Evolutionary conservation across 2,329 filamentous ascomycete species (phyloP).

Genomic region (Corinectria fuckeliana): DNA sequence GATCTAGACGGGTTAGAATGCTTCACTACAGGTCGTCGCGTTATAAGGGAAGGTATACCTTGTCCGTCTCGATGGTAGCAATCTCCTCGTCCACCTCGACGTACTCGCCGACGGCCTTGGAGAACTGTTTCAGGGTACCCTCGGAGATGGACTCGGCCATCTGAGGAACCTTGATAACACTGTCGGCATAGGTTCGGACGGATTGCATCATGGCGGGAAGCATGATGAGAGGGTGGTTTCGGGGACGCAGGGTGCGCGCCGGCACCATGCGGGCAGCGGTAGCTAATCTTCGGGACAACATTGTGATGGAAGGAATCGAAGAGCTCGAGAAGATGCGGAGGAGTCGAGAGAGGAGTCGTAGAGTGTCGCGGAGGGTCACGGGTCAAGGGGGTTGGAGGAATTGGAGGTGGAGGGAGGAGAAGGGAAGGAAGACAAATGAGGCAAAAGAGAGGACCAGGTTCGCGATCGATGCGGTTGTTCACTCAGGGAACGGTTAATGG

Average conservation of each 20-base stretch:
- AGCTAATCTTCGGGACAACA: slow-evolving; percentile 53
- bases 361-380: not conserved
- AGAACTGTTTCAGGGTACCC: slow-evolving; percentile 94
- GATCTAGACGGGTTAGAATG: slow-evolving; percentile 63
- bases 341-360: not conserved
- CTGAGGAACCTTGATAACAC: slow-evolving; percentile 88
- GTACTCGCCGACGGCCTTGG: slow-evolving; percentile 89
- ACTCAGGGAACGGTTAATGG: not conserved
- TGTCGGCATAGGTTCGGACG: slow-evolving; percentile 76
- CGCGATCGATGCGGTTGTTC: not conserved
- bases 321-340: not conserved
- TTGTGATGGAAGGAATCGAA: slow-evolving; percentile 31
- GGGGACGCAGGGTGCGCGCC: slow-evolving; percentile 47
- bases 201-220: slow-evolving; percentile 60
- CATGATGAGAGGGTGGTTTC: slow-evolving; percentile 42
- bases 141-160: slow-evolving; percentile 99
- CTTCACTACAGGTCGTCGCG: not conserved
- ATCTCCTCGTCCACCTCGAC: slow-evolving; percentile 98
- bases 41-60: slow-evolving; percentile 61
- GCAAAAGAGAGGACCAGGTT: not conserved
- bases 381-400: not conserved
- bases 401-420: not conserved
- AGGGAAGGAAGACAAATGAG: not conserved
- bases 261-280: slow-evolving; percentile 53
- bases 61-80: slow-evolving; percentile 98